These are phyloP conservation scores for Papiliotrema laurentii DNA, from an alignment of 1,284 basidiomycete genomes.

Conservation along the genomic window DNA sequence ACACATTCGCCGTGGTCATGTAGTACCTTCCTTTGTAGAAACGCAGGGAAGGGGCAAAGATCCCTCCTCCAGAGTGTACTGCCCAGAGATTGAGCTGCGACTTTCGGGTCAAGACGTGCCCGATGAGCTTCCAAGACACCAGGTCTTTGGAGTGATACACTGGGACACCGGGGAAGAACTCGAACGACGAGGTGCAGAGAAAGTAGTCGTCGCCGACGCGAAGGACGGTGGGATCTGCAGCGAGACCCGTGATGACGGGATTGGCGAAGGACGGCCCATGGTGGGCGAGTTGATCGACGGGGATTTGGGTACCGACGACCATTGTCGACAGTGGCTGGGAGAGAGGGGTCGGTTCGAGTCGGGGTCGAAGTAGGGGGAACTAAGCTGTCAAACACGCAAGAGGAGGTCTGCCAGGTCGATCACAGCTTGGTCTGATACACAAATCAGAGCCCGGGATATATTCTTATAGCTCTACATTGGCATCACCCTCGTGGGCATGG, in stretches of 20 bases:
- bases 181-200: constrained; percentile 17
- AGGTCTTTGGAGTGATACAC: constrained; percentile 23
- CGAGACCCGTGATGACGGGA: constrained; percentile 28
- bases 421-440: no score
- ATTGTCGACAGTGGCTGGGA: no score
- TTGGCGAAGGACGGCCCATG: constrained; percentile 9
- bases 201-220: constrained; percentile 25
- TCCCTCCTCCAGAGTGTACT: constrained; percentile 14
- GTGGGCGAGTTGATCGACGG: no score
- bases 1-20: not conserved
- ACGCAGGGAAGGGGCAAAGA: constrained; percentile 23
- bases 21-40: not conserved
- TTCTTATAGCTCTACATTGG: no score
- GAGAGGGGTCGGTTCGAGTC: no score
- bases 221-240: constrained; percentile 26
- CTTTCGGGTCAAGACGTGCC: constrained; percentile 18
- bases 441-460: no score
- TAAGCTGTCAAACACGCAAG: no score
- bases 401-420: no score
- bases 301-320: no score
- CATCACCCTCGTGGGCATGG: no score
- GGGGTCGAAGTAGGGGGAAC: no score
- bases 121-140: constrained; percentile 18
- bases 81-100: constrained; percentile 20
- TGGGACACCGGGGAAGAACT: constrained; percentile 19